Evolutionary conservation across 306 rosid species (phyloP), one percentile per base, ranked within the genome.

Genomic region (Rosa lucieae): DNA sequence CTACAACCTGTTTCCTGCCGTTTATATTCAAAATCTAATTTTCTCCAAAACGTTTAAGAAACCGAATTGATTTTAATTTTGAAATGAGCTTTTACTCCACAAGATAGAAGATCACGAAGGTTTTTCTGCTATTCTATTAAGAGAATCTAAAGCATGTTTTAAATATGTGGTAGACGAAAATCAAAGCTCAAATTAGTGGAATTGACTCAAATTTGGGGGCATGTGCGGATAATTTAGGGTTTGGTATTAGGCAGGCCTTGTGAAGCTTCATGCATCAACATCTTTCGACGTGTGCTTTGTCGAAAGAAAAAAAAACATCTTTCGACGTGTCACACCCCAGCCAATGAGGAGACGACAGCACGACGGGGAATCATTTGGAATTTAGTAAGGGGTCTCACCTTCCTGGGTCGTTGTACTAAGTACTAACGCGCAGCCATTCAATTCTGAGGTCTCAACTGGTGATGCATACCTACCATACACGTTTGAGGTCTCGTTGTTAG

Each of bases 201-300:
- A 26, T 37, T 32, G 14, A 37, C 39, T 53, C 59, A 53, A 55
- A 52, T 40, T 55, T 74, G 18, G 77, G 67, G 39, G 8, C 29
- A 18, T 32, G 37, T 47, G 7, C 39, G 4, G 46, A 1, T 8
- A 6, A 37, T 52, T 7, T 13, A 26, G 14, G 18, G n/a, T 5
- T 35, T 40, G 20, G 29, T 13, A 4, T 3, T 17, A 35, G 73
- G 66, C 23, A 76, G 77, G 32, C 26, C 56, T 35, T 7, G 76
- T 14, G 67, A 85, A 80, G 63, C 65, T 77, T 75, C 86, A 63
- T 46, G 7, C 11, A 32, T 77, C 84, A 37, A 42, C 72, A 23
- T 51, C 84, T 3, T 6, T 26, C 42, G 14, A 35, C 20, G 18
- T 59, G 70, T 75, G 32, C 32, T 29, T 29, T 29, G 32, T 29